Percentiles rank a stretch among this genome's conserved stretches.
phyloP scores from a whole-genome alignment of 2,329 filamentous ascomycete genomes.

The Triangularia verruculosa region DNA sequence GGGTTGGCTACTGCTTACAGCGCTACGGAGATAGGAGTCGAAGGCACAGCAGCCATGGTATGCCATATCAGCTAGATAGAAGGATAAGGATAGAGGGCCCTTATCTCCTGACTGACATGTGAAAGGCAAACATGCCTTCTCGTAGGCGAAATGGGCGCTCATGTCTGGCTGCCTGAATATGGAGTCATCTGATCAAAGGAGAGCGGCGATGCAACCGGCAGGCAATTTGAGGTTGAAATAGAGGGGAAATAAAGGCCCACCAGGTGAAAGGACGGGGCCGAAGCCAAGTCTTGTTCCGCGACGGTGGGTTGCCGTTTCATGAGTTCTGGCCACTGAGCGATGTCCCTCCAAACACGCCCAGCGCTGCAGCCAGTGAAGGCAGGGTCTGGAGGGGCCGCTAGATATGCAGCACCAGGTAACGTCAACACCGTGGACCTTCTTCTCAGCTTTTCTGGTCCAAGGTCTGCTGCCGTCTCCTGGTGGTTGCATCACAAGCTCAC shows the following conservation, averaged over 20 bases:
- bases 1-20: too few relatives aligned
- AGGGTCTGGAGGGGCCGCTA: slow-evolving; percentile 17
- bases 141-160: background rate
- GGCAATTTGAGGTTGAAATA: background rate
- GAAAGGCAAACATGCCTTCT: background rate
- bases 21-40: too few relatives aligned
- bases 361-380: slow-evolving; percentile 20
- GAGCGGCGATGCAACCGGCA: background rate
- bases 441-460: slow-evolving; percentile 13
- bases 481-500: slow-evolving; percentile 24
- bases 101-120: background rate
- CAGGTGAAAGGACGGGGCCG: background rate
- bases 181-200: background rate
- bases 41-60: too few relatives aligned
- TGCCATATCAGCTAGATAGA: too few relatives aligned
- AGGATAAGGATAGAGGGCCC: too few relatives aligned
- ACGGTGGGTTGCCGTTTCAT: slow-evolving; percentile 1
- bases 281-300: slow-evolving; percentile 3
- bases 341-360: slow-evolving; percentile 18
- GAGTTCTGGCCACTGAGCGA: slow-evolving; percentile 17
- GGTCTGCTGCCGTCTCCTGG: slow-evolving; percentile 15
- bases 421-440: slow-evolving; percentile 23
- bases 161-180: background rate
- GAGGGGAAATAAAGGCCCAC: background rate
- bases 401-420: slow-evolving; percentile 17